These are phyloP conservation scores for Umbelopsis isabellina DNA, from an alignment of 192 early-diverging fungal species.

Conservation along the genomic window DNA sequence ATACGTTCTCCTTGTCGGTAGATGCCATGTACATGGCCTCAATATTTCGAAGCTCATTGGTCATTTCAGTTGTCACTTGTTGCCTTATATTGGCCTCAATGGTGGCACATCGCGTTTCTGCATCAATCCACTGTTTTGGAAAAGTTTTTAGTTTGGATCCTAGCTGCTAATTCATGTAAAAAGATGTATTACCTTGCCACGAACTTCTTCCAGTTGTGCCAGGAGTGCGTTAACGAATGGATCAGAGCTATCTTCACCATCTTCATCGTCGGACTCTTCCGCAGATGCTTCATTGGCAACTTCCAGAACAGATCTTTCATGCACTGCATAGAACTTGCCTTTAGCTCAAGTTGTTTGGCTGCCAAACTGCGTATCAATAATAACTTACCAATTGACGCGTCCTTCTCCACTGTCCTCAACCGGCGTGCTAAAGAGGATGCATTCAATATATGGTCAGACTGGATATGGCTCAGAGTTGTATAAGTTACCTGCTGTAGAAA, in stretches of 20 bases:
- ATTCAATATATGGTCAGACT: neutral
- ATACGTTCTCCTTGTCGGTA: slow-evolving; percentile 26
- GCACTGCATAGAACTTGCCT: neutral
- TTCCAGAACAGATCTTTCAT: neutral
- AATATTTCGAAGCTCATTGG: slow-evolving; percentile 48
- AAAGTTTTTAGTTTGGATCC: neutral
- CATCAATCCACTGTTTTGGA: slow-evolving; percentile 42
- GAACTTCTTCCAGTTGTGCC: slow-evolving; percentile 39
- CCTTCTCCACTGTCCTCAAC: neutral
- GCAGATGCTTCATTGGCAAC: slow-evolving; percentile 26
- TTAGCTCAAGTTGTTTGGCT: neutral
- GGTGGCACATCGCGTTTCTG: slow-evolving; percentile 51
- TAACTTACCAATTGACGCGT: neutral
- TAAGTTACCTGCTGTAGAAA: slow-evolving; percentile 28
- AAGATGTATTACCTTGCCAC: slow-evolving; percentile 44
- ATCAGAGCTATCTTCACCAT: slow-evolving; percentile 37
- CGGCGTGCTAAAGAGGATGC: neutral
- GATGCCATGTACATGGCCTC: slow-evolving; percentile 42
- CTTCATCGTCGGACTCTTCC: slow-evolving; percentile 28
- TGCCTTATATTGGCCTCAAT: slow-evolving; percentile 60
- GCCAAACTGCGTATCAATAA: neutral
- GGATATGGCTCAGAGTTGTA: neutral
- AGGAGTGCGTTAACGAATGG: slow-evolving; percentile 41
- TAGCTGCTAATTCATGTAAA: slow-evolving; percentile 37
- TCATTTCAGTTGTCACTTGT: slow-evolving; percentile 51